Evolutionary conservation across 2,329 filamentous ascomycete genomes (phyloP).

Genomic region (Penicillium sp.): DNA sequence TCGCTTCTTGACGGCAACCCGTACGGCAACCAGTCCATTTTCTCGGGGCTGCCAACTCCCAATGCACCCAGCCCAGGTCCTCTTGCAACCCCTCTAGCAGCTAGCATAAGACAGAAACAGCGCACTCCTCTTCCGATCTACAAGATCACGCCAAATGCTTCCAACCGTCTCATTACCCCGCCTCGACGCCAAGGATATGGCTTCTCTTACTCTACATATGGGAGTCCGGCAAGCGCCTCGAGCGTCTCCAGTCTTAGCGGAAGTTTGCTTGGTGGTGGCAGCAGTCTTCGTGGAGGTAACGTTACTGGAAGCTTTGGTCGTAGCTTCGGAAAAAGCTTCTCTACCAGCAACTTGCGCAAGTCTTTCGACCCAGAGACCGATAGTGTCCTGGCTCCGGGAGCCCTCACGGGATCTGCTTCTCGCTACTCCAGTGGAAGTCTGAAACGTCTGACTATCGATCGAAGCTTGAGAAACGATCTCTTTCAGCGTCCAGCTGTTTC

Average conservation of each 20-base stretch:
- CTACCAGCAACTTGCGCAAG: slow-evolving; percentile 77
- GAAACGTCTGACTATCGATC: slow-evolving; percentile 91
- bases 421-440: slow-evolving; percentile 67
- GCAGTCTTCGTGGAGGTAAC: slow-evolving; percentile 32
- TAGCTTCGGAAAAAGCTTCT: slow-evolving; percentile 80
- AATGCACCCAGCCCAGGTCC: slow-evolving; percentile 72
- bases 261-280: slow-evolving; percentile 53
- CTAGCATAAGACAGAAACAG: slow-evolving; percentile 71
- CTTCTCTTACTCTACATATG: slow-evolving; percentile 89
- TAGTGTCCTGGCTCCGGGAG: slow-evolving; percentile 79
- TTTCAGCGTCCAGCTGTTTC: slow-evolving; percentile 45
- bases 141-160: slow-evolving; percentile 77
- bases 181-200: slow-evolving; percentile 79
- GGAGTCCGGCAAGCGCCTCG: slow-evolving; percentile 67
- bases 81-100: slow-evolving; percentile 81
- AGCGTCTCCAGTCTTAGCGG: slow-evolving; percentile 68
- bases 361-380: slow-evolving; percentile 73
- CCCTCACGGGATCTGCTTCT: slow-evolving; percentile 68
- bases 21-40: slow-evolving; percentile 84
- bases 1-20: slow-evolving; percentile 81
- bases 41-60: slow-evolving; percentile 65
- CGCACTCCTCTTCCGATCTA: slow-evolving; percentile 78
- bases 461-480: slow-evolving; percentile 67
- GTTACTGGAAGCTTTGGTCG: slow-evolving; percentile 58
- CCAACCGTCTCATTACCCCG: slow-evolving; percentile 75